phyloP scores from a whole-genome alignment of 192 early-diverging fungal genomes.

The Entrophospora sp. region DNA sequence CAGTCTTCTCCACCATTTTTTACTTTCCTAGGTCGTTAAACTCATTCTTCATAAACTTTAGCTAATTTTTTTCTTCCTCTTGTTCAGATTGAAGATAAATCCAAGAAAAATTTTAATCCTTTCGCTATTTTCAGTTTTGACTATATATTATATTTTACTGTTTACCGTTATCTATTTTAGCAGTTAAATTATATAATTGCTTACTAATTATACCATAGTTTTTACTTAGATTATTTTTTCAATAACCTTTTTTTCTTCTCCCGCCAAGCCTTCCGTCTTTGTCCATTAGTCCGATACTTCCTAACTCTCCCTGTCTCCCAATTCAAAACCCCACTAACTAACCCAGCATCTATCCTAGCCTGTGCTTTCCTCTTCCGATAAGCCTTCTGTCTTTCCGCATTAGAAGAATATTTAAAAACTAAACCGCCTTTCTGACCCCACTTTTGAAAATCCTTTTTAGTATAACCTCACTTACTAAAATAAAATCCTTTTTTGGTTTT shows the following conservation, averaged over 20 bases:
- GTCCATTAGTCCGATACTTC: not conserved
- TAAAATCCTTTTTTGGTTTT: conserved; percentile 2
- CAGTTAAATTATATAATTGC: too few relatives aligned
- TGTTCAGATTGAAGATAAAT: too few relatives aligned
- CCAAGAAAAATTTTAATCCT: too few relatives aligned
- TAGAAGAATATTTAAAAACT: conserved; percentile 3
- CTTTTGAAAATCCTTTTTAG: conserved; percentile 10
- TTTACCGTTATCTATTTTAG: too few relatives aligned
- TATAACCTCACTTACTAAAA: conserved; percentile 11
- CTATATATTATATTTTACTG: too few relatives aligned
- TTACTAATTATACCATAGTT: too few relatives aligned
- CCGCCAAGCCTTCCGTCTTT: not conserved
- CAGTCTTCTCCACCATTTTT: too few relatives aligned
- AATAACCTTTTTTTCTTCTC: not conserved
- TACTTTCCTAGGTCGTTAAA: too few relatives aligned
- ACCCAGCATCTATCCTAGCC: not conserved
- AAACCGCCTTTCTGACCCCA: not conserved
- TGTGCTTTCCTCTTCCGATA: conserved; percentile 1
- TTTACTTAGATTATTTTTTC: too few relatives aligned
- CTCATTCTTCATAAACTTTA: too few relatives aligned
- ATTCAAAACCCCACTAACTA: not conserved
- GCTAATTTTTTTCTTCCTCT: too few relatives aligned
- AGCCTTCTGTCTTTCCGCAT: not conserved
- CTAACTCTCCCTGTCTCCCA: not conserved
- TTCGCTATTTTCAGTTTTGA: too few relatives aligned